Conservation (phyloP, 2,329 filamentous ascomycete species). For the Orbilia ellipsospora region DNA sequence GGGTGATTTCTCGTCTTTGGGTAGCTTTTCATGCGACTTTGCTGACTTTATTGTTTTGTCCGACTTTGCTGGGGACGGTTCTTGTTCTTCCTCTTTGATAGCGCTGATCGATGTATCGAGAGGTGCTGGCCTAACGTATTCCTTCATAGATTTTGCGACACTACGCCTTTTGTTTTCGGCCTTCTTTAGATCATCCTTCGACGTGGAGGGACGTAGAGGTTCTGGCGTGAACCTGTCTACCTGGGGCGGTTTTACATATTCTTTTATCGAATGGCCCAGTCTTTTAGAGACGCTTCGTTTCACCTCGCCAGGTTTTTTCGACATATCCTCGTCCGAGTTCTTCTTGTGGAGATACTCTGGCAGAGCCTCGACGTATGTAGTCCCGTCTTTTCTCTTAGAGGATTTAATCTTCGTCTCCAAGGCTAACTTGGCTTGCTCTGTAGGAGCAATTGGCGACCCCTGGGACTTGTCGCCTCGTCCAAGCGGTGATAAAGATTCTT, state of each 20-base stretch:
- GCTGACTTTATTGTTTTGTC: slow-evolving; percentile 23
- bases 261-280: slow-evolving; percentile 40
- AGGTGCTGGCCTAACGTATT: slow-evolving; percentile 42
- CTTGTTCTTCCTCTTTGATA: slow-evolving; percentile 24
- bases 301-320: slow-evolving; percentile 8
- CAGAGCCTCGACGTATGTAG: slow-evolving; percentile 35
- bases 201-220: slow-evolving; percentile 10
- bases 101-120: slow-evolving; percentile 9
- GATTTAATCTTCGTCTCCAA: slow-evolving; percentile 24
- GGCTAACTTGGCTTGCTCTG: slow-evolving; percentile 7
- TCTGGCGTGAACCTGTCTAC: slow-evolving; percentile 52
- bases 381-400: slow-evolving; percentile 28
- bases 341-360: slow-evolving; percentile 40
- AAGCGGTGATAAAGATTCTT: slow-evolving; percentile 9
- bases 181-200: slow-evolving; percentile 23
- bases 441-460: slow-evolving; percentile 2
- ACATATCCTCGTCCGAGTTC: slow-evolving; percentile 26
- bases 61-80: slow-evolving; percentile 26
- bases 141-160: slow-evolving; percentile 33
- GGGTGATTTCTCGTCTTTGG: slow-evolving; percentile 13
- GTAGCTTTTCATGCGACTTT: slow-evolving; percentile 22
- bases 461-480: slow-evolving; percentile 15
- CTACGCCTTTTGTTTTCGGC: slow-evolving; percentile 25
- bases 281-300: slow-evolving; percentile 41
- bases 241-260: slow-evolving; percentile 48